Evolutionary conservation across 2,329 filamentous ascomycete species (phyloP).

Genomic region (Fusarium neocosmosporiellum): DNA sequence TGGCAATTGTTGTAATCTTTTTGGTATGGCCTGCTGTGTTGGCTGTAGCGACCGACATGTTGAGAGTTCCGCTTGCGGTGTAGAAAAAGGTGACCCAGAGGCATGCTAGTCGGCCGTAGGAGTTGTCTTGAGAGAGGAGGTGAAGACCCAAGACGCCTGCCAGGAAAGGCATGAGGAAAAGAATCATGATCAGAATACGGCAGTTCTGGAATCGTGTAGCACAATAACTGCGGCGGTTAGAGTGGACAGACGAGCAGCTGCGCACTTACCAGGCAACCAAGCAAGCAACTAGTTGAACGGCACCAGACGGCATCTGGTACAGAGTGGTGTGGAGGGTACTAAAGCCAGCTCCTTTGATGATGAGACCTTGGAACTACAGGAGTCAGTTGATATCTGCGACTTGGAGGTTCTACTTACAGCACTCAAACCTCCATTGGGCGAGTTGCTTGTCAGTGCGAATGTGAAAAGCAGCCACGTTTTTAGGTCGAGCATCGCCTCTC

Average conservation of each 20-base stretch:
- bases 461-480: conserved; percentile 71
- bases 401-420: conserved; percentile 3
- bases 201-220: conserved; percentile 23
- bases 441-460: conserved; percentile 61
- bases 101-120: conserved; percentile 38
- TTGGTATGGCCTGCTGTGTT: conserved; percentile 52
- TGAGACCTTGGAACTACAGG: conserved; percentile 36
- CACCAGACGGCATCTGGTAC: conserved; percentile 33
- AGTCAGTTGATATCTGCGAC: conserved; percentile 15
- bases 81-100: conserved; percentile 45
- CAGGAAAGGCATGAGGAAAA: conserved; percentile 18
- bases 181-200: conserved; percentile 25
- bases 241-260: background rate
- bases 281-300: conserved; percentile 27
- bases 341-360: conserved; percentile 38
- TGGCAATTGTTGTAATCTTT: conserved; percentile 56
- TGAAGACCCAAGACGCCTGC: conserved; percentile 23
- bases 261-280: conserved; percentile 28
- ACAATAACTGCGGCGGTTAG: conserved; percentile 14
- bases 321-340: conserved; percentile 30
- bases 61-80: conserved; percentile 41
- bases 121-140: conserved; percentile 16
- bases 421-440: conserved; percentile 63
- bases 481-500: conserved; percentile 61
- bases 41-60: conserved; percentile 40